A percentile compares a stretch with the other conserved stretches of the same genome.
These are phyloP conservation scores for Coemansia sp. DNA, from an alignment of 192 early-diverging fungal species.

Conservation along the genomic window DNA sequence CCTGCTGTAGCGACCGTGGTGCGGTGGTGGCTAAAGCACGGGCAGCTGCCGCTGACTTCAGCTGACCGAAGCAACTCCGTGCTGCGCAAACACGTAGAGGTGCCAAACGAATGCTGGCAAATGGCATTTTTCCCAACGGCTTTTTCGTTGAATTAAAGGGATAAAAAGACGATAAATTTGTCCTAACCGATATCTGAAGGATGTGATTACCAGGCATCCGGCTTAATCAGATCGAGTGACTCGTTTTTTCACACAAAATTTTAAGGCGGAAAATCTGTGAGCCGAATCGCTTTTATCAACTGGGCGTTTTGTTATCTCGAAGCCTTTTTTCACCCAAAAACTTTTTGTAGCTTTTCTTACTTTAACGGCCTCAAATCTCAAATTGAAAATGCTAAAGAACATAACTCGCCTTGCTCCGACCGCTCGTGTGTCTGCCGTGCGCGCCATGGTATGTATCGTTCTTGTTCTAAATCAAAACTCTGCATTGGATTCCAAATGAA, in stretches of 20 bases:
- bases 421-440: conserved; percentile 47
- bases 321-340: background rate
- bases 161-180: no score
- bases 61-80: no score
- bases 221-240: conserved; percentile 1
- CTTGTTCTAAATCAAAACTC: background rate
- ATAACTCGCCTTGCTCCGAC: conserved; percentile 50
- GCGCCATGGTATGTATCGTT: conserved; percentile 50
- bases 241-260: conserved; percentile 2
- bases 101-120: no score
- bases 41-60: no score
- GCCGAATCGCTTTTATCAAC: conserved; percentile 2
- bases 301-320: background rate
- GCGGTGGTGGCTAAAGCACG: no score
- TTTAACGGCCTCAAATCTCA: conserved; percentile 37
- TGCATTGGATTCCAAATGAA: background rate
- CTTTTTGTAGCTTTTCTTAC: conserved; percentile 9
- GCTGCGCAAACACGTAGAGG: no score
- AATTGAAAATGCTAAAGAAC: conserved; percentile 55
- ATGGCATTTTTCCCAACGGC: no score
- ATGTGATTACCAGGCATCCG: no score
- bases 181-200: no score
- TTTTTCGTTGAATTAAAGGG: no score
- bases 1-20: background rate
- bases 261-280: conserved; percentile 2